Conservation (phyloP, 75 land plant species). For the Adiantum capillusveneris region DNA sequence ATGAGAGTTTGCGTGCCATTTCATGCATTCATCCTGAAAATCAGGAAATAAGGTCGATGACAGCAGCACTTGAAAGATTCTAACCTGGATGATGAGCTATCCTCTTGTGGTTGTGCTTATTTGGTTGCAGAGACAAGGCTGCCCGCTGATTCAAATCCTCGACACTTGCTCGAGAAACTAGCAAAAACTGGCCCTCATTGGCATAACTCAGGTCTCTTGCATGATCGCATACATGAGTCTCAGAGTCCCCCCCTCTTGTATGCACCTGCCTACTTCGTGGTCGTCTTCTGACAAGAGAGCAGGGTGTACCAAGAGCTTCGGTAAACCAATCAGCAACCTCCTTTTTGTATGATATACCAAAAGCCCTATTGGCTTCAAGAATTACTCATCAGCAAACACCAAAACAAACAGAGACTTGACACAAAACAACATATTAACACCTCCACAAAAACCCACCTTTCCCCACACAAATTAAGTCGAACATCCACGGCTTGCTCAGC, state of each 20-base stretch:
- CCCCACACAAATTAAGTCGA: slow-evolving; percentile 48
- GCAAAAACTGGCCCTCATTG: slow-evolving; percentile 81
- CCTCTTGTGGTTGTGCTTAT: neutral
- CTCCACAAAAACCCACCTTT: slow-evolving; percentile 66
- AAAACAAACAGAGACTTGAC: too few relatives aligned
- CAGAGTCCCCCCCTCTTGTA: slow-evolving; percentile 27
- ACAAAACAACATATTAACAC: too few relatives aligned
- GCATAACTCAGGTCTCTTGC: slow-evolving; percentile 37
- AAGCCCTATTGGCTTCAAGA: slow-evolving; percentile 47
- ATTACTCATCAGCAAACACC: too few relatives aligned
- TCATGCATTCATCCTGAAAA: too few relatives aligned
- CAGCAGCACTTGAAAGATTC: too few relatives aligned
- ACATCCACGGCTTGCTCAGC: slow-evolving; percentile 17
- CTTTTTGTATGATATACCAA: slow-evolving; percentile 39
- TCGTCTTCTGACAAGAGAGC: slow-evolving; percentile 45
- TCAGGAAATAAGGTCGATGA: too few relatives aligned
- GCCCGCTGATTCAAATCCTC: slow-evolving; percentile 55
- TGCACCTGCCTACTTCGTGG: slow-evolving; percentile 9
- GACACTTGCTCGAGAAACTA: slow-evolving; percentile 73
- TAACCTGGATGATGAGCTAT: too few relatives aligned
- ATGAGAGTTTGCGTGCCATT: too few relatives aligned
- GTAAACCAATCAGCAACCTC: slow-evolving; percentile 74
- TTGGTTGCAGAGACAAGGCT: neutral
- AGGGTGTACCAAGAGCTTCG: slow-evolving; percentile 55
- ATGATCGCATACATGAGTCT: neutral